Evolutionary conservation across 176 grass and related monocot species (phyloP), one percentile per base, ranked within the genome.

Genomic region (Puccinellia tenuiflora): DNA sequence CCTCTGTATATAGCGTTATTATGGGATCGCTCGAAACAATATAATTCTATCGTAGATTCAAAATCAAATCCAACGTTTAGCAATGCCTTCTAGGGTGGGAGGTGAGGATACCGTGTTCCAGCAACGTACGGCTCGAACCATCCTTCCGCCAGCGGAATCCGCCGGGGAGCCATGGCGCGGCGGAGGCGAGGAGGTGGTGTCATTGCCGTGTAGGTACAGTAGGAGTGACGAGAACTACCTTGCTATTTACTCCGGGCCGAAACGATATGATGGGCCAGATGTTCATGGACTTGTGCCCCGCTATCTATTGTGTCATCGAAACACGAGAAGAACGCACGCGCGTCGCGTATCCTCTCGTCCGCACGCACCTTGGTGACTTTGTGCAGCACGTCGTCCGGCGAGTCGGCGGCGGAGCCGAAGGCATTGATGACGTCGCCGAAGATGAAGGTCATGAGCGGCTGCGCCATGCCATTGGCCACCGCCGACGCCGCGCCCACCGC

Each of bases 371-470:
- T 73, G 73, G 50, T 59, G 51, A 94, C 90, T n/a, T 55, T 79
- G 75, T 22, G 61, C n/a, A 89, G 50, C 28, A 92, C 60, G 42
- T 82, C 63, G 5, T 63, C 4, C 2, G 34, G 51, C 29, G 78
- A 62, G 7, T 10, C n/a, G 67, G 20, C 38, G 43, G 68, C 65
- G 67, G 61, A 77, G 68, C 94, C 91, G 67, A 97, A 97, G n/a
- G 88, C 91, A 71, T 91, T 34, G 80, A 97, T 85, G 80, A 91
- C 72, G 57, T 91, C 63, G 39, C 91, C 94, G 65, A 97, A 86
- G 76, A 97, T 90, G 73, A 93, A 77, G 46, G 91, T 91, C 91
- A 97, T 97, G 35, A 91, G 21, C 73, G 94, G 91, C 76, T 85
- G 86, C 33, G 85, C 67, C 89, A 93, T 86, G 68, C 94, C 91